Percentiles rank a stretch among this genome's conserved stretches.
Evolutionary conservation across 371 early-diverging fungal genomes (phyloP).

Genomic region (Rhizopus sp.): DNA sequence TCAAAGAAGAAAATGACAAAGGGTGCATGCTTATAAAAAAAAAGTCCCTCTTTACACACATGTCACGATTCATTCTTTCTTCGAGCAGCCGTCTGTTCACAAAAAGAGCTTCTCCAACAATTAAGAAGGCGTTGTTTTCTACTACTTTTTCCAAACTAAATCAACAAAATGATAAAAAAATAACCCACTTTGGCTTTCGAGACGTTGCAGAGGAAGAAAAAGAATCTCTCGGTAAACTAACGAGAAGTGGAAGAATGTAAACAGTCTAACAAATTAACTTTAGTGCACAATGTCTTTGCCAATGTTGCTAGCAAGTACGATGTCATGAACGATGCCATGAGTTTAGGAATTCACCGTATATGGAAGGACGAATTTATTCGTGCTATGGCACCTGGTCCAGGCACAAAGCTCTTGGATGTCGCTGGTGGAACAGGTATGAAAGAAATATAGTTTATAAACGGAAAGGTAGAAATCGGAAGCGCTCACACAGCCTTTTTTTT

Average conservation of each 20-base stretch:
- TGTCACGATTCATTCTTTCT: not conserved
- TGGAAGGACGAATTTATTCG: slow-evolving; percentile 95
- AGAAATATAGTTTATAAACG: not conserved
- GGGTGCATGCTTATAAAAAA: not conserved
- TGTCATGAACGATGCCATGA: slow-evolving; percentile 97
- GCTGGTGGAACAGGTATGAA: slow-evolving; percentile 94
- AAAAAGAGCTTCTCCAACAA: not conserved
- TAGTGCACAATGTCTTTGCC: slow-evolving; percentile 88
- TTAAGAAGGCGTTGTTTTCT: not conserved
- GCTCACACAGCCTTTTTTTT: not conserved
- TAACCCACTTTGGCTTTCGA: slow-evolving; percentile 92
- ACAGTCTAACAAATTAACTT: not conserved
- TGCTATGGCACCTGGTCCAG: slow-evolving; percentile 81
- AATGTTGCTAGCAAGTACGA: slow-evolving; percentile 94
- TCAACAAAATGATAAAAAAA: slow-evolving; percentile 14
- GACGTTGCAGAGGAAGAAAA: slow-evolving; percentile 84
- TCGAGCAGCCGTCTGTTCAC: not conserved
- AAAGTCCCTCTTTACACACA: not conserved
- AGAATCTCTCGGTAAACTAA: slow-evolving; percentile 71
- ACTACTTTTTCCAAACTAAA: not conserved
- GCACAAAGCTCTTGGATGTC: slow-evolving; percentile 90
- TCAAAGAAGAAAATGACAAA: not conserved
- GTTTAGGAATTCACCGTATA: slow-evolving; percentile 88
- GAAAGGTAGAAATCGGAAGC: not conserved
- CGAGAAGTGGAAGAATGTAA: not conserved